Conservation (phyloP, 805 yeast genomes). For the Suhomyces sp. region DNA sequence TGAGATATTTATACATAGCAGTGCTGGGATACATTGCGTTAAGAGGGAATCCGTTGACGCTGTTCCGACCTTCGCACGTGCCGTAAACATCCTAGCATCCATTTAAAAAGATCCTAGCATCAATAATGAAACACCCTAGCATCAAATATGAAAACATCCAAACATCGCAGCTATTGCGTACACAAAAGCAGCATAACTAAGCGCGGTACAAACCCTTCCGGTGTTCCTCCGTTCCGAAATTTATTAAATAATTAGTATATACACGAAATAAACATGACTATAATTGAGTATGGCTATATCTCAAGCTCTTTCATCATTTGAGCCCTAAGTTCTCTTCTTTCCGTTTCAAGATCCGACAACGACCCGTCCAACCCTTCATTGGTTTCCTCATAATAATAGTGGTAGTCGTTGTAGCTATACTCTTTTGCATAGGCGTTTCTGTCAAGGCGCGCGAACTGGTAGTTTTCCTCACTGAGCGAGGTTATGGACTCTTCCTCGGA, state of each 20-base stretch:
- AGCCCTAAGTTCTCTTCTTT: constrained; percentile 36
- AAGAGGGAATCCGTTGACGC: too few species aligned
- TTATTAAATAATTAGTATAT: not conserved
- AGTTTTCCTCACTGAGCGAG: constrained; percentile 8
- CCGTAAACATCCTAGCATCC: not conserved
- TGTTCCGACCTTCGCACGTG: not conserved
- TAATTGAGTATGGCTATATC: not conserved
- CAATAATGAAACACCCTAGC: too few species aligned
- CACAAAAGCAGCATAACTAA: too few species aligned
- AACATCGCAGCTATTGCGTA: too few species aligned
- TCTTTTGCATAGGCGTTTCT: not conserved
- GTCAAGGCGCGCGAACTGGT: not conserved
- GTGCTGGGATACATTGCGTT: too few species aligned
- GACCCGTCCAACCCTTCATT: constrained; percentile 16
- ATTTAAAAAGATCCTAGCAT: too few species aligned
- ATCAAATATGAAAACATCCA: too few species aligned
- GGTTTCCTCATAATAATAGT: constrained; percentile 9
- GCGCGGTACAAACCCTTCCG: not conserved
- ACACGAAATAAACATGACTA: constrained; percentile 1
- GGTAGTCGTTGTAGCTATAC: constrained; percentile 11
- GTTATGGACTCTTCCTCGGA: constrained; percentile 17
- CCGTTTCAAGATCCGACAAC: constrained; percentile 21
- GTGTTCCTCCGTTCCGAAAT: not conserved
- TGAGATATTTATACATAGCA: too few species aligned
- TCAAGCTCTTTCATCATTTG: constrained; percentile 37